Evolutionary conservation across 352 stramenopile genomes (phyloP).

Genomic region (Globisporangium iwayamae): DNA sequence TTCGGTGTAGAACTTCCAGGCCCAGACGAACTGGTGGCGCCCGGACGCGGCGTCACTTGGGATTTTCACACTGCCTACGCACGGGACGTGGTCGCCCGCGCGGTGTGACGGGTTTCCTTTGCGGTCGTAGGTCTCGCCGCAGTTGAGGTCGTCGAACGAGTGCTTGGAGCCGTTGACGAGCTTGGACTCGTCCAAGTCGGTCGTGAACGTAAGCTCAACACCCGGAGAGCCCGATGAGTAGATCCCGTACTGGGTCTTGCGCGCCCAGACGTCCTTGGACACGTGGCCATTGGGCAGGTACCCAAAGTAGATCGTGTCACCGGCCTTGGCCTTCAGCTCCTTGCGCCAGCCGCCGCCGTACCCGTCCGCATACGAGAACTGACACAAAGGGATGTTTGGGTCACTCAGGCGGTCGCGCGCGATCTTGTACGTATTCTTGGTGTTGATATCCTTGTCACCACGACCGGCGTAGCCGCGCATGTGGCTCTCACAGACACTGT

Average conservation of each 20-base stretch:
- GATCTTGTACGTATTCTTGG: constrained; percentile 30
- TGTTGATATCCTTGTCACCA: constrained; percentile 17
- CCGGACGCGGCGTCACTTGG: constrained; percentile 17
- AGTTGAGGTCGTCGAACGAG: constrained; percentile 36
- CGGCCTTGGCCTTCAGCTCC: background rate
- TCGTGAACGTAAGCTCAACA: constrained; percentile 26
- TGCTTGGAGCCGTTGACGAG: constrained; percentile 24
- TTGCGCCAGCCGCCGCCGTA: constrained; percentile 9
- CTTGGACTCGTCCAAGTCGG: constrained; percentile 21
- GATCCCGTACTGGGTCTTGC: constrained; percentile 24
- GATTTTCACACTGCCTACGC: constrained; percentile 30
- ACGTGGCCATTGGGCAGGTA: constrained; percentile 60
- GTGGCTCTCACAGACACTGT: constrained; percentile 35
- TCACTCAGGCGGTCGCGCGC: background rate
- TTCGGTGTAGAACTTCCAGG: constrained; percentile 26
- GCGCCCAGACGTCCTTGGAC: constrained; percentile 24
- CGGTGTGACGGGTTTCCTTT: constrained; percentile 13
- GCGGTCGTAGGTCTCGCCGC: constrained; percentile 18
- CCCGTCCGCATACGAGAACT: constrained; percentile 4
- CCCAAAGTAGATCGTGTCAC: constrained; percentile 37
- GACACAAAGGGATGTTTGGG: constrained; percentile 8
- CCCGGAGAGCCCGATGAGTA: constrained; percentile 27
- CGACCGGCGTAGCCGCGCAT: constrained; percentile 30
- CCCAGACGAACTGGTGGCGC: constrained; percentile 36
- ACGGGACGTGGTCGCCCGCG: constrained; percentile 27